Base-by-base conservation (phyloP, 352 stramenopile species). In the Phytophthora vignae region DNA sequence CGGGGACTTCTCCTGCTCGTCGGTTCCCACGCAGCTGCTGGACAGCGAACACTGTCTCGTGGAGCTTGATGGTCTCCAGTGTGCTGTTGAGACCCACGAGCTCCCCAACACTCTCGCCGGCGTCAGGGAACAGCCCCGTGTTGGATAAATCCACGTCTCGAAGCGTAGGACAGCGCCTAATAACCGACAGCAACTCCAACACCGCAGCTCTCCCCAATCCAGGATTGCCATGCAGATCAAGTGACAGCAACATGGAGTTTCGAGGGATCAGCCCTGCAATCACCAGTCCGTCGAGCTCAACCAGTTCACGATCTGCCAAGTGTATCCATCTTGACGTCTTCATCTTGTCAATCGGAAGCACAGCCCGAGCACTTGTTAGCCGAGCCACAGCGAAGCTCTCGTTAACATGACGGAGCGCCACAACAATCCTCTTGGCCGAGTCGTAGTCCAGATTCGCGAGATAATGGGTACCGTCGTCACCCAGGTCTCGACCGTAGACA, bases 151-250 rank as follows among this genome's bases (percentile, higher is more conserved):
- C 80, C 7, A 90, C 72, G 29, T 84, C 67, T 62, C 83, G 78
- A 22, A 95, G 74, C 1, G 84, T 87, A 31, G 73, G 73, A 52
- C 81, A 91, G 33, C 79, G 38, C 38, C 72, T 74, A 52, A 95
- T 90, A n/a, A 62, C 82, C 42, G 74, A 62, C 6, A 95, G 59
- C 2, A 95, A 42, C 50, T 86, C 80, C 1, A 92, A 63, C 14
- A 93, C 79, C 0, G 71, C 81, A 66, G 79, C 79, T 33, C 78
- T 76, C 19, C 88, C 77, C 22, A 93, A 79, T 14, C 59, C 73
- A 31, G 63, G 64, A 17, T 95, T 93, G 60, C 84, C 61, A 0
- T 84, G 88, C 22, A 95, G 52, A 67, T 95, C 84, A n/a, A 95
- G 67, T 1, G 83, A 84, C 21, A 93, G 54, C 19, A 95, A 42